Base-by-base conservation (phyloP, 1,139 yeast species). In the Geotrichum citri-aurantii region DNA sequence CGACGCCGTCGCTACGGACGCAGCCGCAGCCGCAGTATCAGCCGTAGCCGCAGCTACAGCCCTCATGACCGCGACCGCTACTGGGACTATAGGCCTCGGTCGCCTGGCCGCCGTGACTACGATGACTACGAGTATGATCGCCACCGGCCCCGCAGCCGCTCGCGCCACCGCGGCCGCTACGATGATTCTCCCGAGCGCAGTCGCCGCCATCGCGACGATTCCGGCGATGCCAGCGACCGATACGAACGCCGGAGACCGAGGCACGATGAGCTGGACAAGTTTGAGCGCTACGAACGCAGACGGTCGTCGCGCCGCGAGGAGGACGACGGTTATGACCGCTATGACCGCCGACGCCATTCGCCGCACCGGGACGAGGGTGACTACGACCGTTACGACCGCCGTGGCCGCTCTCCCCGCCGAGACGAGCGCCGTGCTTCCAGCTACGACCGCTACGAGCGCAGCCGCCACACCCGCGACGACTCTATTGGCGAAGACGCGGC, bases 1-100 rank as follows among this genome's bases (percentile, higher is more conserved):
- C 19, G 50, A 27, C 27, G 33, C 8, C 31, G 51, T 37, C 21
- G 26, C 7, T 48, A 19, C 14, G 33, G 51, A 11, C 33, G 33
- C 51, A 26, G 51, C 33, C 29, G 33, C 10, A 27, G 51, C n/a
- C 23, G 40, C 50, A 48, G 50, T 19, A 7, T 17, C 40, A 27
- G 50, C 37, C 31, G 50, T 31, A 48, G 50, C 37, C 50, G 50
- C 50, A 24, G 50, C 21, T 29, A 19, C 44, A 26, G 51, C 26
- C 51, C 40, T 26, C 8, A 17, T 24, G 23, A 48, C 12, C 51
- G 42, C 11, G 31, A 26, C 11, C 29, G 37, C 5, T 14, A 33
- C 37, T n/a, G 33, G 42, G 3, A 19, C 51, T 17, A 21, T 42
- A 14, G 17, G 10, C 44, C 44, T 8, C 44, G 44, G 17, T 37